A percentile compares a stretch with the other conserved stretches of the same genome.
phyloP scores from a whole-genome alignment of 768 basidiomycete genomes.

The Lactarius sanguifluus region DNA sequence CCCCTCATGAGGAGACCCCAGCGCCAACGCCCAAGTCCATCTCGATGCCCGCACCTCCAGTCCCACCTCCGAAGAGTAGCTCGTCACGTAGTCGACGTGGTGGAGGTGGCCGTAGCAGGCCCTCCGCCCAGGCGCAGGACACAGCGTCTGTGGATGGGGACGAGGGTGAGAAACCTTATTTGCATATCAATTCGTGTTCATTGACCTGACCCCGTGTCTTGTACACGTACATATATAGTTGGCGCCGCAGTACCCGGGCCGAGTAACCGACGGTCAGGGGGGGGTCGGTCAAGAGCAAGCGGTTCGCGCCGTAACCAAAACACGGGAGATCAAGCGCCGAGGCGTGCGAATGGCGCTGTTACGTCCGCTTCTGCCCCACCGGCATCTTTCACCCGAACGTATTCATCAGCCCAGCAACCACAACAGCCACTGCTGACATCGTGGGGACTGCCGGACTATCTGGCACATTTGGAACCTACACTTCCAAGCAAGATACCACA shows the following conservation, averaged over 20 bases:
- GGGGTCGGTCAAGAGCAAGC: conserved; percentile 45
- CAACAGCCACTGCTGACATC: conserved; percentile 78
- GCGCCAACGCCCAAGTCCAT: conserved; percentile 29
- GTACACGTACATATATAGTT: conserved; percentile 3
- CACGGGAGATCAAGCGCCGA: conserved; percentile 28
- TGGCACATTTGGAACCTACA: conserved; percentile 81
- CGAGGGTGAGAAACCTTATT: conserved; percentile 51
- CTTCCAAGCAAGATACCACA: conserved; percentile 74
- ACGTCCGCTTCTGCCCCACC: conserved; percentile 40
- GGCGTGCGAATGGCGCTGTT: conserved; percentile 37
- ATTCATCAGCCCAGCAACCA: conserved; percentile 53
- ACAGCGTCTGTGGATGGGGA: conserved; percentile 50
- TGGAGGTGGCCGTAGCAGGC: conserved; percentile 34
- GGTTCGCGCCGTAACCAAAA: conserved; percentile 49
- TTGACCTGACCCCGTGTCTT: neutral
- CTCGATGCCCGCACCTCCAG: conserved; percentile 29
- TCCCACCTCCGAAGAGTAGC: conserved; percentile 31
- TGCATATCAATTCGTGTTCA: conserved; percentile 38
- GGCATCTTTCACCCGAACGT: conserved; percentile 53
- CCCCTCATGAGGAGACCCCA: conserved; percentile 47
- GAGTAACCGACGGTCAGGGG: conserved; percentile 48
- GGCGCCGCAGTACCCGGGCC: conserved; percentile 12
- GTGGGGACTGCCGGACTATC: conserved; percentile 93
- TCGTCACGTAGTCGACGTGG: conserved; percentile 35
- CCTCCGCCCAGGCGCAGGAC: conserved; percentile 34